Evolutionary conservation across 2,329 filamentous ascomycete genomes (phyloP), one percentile per base, ranked within the genome.

Genomic region (Chaetomiaceae sp.): DNA sequence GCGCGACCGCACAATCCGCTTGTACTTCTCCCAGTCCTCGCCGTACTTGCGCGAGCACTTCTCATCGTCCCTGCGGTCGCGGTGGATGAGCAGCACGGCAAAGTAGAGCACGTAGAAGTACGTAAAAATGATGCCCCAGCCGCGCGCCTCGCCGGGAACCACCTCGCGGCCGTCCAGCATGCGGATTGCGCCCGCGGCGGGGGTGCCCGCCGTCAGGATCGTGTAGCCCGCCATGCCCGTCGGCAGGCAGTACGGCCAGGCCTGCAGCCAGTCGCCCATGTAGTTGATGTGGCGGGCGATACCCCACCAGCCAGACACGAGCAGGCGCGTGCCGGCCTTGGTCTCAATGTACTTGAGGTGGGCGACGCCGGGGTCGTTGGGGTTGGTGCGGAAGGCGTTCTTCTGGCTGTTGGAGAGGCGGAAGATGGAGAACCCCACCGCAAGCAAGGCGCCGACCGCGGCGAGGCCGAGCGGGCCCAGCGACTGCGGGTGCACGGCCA

Each of bases 81-180:
- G 84, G 64, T 96, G 91, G 44, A 96, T 72, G 10, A 97, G 74
- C 52, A 97, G 69, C 11, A 95, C 70, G 3, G 83, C 89, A 69
- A 97, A 96, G 71, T 96, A 97, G 7, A 95, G 60, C 57, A 96
- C 75, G 69, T 94, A 97, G 64, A 96, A 96, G 71, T 96, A 97
- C 0, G 90, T 95, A 56, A 96, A 79, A 37, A 90, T 71, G 68
- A 90, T 89, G 38, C 85, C 89, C 79, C 86, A 95, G 18, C 88
- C 90, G 57, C 77, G 79, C 26, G 86, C 83, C 20, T 82, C 80
- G 29, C 83, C 86, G 45, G 82, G 83, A 12, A 88, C 73, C 2
- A 89, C 75, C 57, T 83, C 78, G 11, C 78, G 76, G 20, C 79
- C 78, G 50, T 81, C 78, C 6, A 67, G 62, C 65, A 79, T 75